phyloP scores from a whole-genome alignment of 164 flowering plant species.

The Cinnamomum chago region DNA sequence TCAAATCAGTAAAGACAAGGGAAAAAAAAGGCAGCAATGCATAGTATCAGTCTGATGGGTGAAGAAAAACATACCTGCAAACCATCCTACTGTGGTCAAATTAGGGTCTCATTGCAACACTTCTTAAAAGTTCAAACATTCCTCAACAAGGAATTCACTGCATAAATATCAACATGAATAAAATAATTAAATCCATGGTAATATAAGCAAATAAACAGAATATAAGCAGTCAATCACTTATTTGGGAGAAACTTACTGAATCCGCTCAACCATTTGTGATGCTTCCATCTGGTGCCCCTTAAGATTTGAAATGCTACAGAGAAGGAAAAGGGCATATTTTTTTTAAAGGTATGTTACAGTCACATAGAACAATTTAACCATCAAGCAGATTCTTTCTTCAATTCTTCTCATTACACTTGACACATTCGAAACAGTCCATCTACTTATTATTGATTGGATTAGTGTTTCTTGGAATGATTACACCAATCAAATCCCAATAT shows the following conservation, averaged over 20 bases:
- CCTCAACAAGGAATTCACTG: constrained; percentile 83
- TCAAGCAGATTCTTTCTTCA: no score
- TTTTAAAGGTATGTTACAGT: no score
- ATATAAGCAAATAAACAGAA: not conserved
- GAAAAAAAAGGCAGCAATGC: not conserved
- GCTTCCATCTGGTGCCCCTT: constrained; percentile 76
- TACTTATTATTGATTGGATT: no score
- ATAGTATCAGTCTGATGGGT: not conserved
- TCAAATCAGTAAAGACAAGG: not conserved
- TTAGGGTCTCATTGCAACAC: constrained; percentile 60
- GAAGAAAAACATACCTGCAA: not conserved
- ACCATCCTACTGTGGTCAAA: constrained; percentile 25
- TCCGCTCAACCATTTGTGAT: constrained; percentile 71
- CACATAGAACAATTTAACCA: no score
- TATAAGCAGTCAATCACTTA: not conserved
- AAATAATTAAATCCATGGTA: not conserved
- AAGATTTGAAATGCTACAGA: constrained; percentile 65
- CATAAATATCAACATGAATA: constrained; percentile 7
- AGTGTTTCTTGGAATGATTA: no score
- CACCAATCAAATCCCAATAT: no score
- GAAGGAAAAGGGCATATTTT: not conserved
- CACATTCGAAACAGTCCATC: no score
- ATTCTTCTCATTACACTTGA: no score
- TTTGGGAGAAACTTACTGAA: constrained; percentile 47
- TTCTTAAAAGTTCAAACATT: constrained; percentile 71